A percentile compares a stretch with the other conserved stretches of the same genome.
Evolutionary conservation across 805 yeast genomes (phyloP).

Genomic region (Candida verbasci): DNA sequence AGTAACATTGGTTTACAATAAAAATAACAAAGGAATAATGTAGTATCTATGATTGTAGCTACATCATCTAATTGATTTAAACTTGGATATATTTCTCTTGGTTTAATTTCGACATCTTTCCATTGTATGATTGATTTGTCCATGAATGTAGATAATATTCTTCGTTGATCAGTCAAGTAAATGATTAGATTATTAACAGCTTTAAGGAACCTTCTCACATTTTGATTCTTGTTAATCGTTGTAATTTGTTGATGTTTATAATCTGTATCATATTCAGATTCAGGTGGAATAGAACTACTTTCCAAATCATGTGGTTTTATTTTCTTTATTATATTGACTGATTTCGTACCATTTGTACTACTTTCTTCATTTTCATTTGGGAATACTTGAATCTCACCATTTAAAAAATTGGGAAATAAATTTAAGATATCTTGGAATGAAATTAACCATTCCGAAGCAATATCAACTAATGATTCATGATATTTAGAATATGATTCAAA

Average conservation of each 20-base stretch:
- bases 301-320: constrained; percentile 18
- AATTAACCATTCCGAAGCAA: constrained; percentile 39
- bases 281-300: constrained; percentile 2
- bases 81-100: constrained; percentile 39
- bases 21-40: constrained; percentile 71
- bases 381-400: constrained; percentile 15
- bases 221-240: constrained; percentile 2
- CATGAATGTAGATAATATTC: constrained; percentile 41
- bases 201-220: constrained; percentile 23
- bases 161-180: constrained; percentile 49
- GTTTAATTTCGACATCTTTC: constrained; percentile 43
- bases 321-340: constrained; percentile 12
- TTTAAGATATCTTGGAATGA: constrained; percentile 29
- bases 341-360: neutral
- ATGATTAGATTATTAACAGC: constrained; percentile 41
- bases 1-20: constrained; percentile 66
- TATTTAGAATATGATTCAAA: constrained; percentile 31
- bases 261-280: constrained; percentile 10
- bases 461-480: constrained; percentile 36
- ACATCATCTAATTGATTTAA: constrained; percentile 20
- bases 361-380: neutral
- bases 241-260: neutral
- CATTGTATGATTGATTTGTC: constrained; percentile 34
- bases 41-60: constrained; percentile 64
- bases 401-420: constrained; percentile 36